phyloP scores from a whole-genome alignment of 2,329 filamentous ascomycete species.

The Stagonosporopsis tanaceti region DNA sequence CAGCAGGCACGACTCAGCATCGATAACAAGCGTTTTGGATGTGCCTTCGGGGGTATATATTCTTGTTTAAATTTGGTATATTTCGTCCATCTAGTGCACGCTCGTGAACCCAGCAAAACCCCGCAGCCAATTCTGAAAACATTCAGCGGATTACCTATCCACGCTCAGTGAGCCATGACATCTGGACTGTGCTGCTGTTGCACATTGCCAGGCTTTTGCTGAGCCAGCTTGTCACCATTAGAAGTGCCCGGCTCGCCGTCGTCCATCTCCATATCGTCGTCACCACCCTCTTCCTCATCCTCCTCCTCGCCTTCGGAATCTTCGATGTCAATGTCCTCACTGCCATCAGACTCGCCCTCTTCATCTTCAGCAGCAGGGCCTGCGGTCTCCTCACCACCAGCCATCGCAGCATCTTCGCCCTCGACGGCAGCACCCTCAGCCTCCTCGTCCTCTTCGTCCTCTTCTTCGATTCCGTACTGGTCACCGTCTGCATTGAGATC shows the following conservation, averaged over 20 bases:
- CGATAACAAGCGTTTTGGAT: background rate
- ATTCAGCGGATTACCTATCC: background rate
- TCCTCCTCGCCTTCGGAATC: conserved; percentile 77
- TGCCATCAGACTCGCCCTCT: conserved; percentile 71
- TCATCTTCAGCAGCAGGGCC: conserved; percentile 67
- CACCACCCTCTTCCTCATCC: conserved; percentile 67
- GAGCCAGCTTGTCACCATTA: conserved; percentile 46
- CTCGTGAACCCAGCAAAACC: conserved; percentile 16
- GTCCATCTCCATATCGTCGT: conserved; percentile 66
- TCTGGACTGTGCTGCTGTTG: conserved; percentile 41
- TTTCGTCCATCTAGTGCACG: conserved; percentile 18
- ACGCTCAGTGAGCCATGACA: conserved; percentile 53
- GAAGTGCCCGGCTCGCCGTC: conserved; percentile 55
- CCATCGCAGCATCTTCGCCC: conserved; percentile 79
- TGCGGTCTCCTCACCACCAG: conserved; percentile 67
- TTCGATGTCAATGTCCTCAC: conserved; percentile 80
- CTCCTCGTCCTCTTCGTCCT: conserved; percentile 71
- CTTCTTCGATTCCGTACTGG: conserved; percentile 86
- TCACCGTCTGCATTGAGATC: conserved; percentile 85
- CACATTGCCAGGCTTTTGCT: conserved; percentile 35
- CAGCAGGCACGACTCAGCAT: background rate
- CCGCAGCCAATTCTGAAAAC: conserved; percentile 1
- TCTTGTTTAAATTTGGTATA: background rate
- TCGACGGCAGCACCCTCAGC: conserved; percentile 59
- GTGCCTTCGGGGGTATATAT: conserved; percentile 1